Evolutionary conservation across 1,284 basidiomycete genomes (phyloP).

Genomic region (Heterobasidion parviporum): DNA sequence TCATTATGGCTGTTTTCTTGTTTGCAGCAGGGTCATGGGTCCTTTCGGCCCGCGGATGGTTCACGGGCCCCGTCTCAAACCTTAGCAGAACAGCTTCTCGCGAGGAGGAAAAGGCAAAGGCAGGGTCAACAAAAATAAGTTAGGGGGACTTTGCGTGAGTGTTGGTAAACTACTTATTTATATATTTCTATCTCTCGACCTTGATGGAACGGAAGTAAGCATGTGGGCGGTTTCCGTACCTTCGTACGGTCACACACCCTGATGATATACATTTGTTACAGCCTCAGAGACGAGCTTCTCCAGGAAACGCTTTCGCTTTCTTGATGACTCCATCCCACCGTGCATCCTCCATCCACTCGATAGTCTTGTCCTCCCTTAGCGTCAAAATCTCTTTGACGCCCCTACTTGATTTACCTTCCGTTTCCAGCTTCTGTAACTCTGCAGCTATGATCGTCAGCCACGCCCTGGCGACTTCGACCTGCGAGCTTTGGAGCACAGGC

Average conservation of each 20-base stretch:
- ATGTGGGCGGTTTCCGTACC: too few relatives aligned
- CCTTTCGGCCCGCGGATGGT: conserved; percentile 62
- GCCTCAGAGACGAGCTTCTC: conserved; percentile 2
- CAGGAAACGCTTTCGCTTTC: conserved; percentile 20
- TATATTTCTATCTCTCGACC: too few relatives aligned
- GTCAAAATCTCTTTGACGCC: conserved; percentile 35
- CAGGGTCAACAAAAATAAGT: neutral
- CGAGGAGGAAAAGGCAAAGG: conserved; percentile 10
- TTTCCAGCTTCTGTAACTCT: conserved; percentile 31
- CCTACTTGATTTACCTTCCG: conserved; percentile 19
- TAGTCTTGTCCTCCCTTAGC: conserved; percentile 38
- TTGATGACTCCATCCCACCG: conserved; percentile 40
- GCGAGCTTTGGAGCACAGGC: conserved; percentile 31
- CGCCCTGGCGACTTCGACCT: conserved; percentile 33
- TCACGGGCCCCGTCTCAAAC: conserved; percentile 55
- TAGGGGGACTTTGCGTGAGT: neutral
- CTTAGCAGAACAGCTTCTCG: conserved; percentile 17
- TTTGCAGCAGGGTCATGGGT: conserved; percentile 60
- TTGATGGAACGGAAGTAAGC: too few relatives aligned
- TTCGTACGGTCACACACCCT: too few relatives aligned
- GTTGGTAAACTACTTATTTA: neutral
- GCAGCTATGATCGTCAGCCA: conserved; percentile 44
- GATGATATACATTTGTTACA: too few relatives aligned
- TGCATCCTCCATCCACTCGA: conserved; percentile 47
- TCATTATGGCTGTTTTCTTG: conserved; percentile 55